These are phyloP conservation scores for Solanum okadae DNA, from an alignment of 257 asterid genomes.

Conservation along the genomic window DNA sequence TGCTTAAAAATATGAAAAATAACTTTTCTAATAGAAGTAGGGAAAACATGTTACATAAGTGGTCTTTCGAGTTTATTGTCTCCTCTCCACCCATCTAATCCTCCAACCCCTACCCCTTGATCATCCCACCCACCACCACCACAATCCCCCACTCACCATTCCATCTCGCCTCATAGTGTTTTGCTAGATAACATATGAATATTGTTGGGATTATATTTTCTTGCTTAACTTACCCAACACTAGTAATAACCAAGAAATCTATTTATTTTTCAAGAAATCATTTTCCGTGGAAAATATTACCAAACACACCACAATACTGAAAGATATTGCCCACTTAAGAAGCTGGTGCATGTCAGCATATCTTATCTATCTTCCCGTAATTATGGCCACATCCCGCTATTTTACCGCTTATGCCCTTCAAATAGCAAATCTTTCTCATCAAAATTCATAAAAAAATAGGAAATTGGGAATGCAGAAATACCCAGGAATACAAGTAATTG, in stretches of 20 bases:
- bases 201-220: not conserved
- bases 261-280: too few species aligned
- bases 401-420: slow-evolving; percentile 21
- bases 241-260: too few species aligned
- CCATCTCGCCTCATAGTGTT: not conserved
- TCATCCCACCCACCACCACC: not conserved
- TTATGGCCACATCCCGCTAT: slow-evolving; percentile 27
- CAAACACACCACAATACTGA: not conserved
- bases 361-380: slow-evolving; percentile 43
- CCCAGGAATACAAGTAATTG: not conserved
- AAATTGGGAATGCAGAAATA: not conserved
- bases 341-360: slow-evolving; percentile 44
- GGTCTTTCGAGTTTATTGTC: too few species aligned
- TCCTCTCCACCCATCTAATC: not conserved
- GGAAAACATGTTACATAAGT: too few species aligned
- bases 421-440: not conserved
- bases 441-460: slow-evolving; percentile 4
- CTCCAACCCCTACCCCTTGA: not conserved
- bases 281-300: not conserved
- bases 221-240: not conserved
- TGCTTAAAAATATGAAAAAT: too few species aligned
- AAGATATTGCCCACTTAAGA: slow-evolving; percentile 29
- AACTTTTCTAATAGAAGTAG: too few species aligned
- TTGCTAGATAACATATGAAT: not conserved
- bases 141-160: not conserved